Evolutionary conservation across 345 rosid genomes (phyloP).

Genomic region (Gynandropsis gynandra): DNA sequence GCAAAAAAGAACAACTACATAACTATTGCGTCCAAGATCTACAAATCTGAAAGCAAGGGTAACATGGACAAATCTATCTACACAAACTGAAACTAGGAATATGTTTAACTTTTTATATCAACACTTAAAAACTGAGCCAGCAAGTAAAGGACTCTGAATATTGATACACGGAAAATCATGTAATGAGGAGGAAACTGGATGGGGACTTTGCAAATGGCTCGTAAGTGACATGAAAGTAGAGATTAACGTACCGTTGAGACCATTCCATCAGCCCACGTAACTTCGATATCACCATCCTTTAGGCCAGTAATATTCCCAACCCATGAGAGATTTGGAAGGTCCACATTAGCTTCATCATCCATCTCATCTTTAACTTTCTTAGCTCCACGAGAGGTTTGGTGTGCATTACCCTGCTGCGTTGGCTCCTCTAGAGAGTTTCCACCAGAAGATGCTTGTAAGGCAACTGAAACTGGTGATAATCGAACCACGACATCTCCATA

Average conservation of each 20-base stretch:
- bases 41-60: neutral
- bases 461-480: slow-evolving; percentile 50
- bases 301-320: slow-evolving; percentile 93
- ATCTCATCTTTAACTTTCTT: slow-evolving; percentile 31
- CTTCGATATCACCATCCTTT: slow-evolving; percentile 90
- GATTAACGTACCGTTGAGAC: slow-evolving; percentile 67
- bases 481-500: slow-evolving; percentile 92
- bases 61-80: slow-evolving; percentile 1
- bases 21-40: no score
- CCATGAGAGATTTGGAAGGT: slow-evolving; percentile 77
- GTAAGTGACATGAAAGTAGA: slow-evolving; percentile 14
- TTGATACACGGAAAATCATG: neutral
- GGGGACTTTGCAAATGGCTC: slow-evolving; percentile 1
- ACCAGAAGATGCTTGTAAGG: slow-evolving; percentile 31
- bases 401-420: slow-evolving; percentile 30
- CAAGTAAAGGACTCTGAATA: slow-evolving; percentile 12
- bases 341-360: slow-evolving; percentile 27
- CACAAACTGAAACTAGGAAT: neutral
- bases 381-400: slow-evolving; percentile 26
- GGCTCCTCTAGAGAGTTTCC: slow-evolving; percentile 31
- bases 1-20: no score
- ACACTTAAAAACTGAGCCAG: neutral
- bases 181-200: slow-evolving; percentile 13
- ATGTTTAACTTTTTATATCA: neutral
- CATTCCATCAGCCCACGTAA: slow-evolving; percentile 97